Conservation (phyloP, 2,329 filamentous ascomycete genomes). For the Plenodomus lindquistii region DNA sequence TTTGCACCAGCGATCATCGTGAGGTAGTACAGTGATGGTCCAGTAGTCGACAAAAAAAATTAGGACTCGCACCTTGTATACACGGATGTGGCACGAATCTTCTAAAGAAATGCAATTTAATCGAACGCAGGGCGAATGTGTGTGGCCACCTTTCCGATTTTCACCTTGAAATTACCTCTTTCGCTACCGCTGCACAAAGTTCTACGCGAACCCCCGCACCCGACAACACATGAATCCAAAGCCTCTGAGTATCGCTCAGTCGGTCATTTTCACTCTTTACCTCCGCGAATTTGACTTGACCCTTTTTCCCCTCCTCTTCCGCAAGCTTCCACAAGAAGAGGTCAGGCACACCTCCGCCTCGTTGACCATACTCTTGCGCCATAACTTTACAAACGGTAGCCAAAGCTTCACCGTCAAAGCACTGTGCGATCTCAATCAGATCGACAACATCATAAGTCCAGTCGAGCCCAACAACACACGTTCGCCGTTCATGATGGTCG, state of each 20-base stretch:
- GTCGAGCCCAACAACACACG: constrained; percentile 87
- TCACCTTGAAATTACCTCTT: constrained; percentile 50
- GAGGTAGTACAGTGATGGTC: no score
- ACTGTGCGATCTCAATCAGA: constrained; percentile 74
- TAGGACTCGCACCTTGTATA: no score
- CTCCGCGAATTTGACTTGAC: constrained; percentile 72
- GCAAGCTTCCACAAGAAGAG: constrained; percentile 78
- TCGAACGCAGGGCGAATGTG: no score
- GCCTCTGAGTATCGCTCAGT: constrained; percentile 89
- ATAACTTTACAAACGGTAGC: constrained; percentile 89
- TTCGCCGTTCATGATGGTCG: constrained; percentile 69
- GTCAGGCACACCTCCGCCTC: constrained; percentile 89
- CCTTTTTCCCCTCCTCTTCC: constrained; percentile 36
- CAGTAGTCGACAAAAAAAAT: no score
- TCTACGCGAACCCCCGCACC: constrained; percentile 85
- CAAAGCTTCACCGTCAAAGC: constrained; percentile 79
- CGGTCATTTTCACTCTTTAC: constrained; percentile 75
- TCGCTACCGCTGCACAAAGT: constrained; percentile 69
- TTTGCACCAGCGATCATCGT: no score
- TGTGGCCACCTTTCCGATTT: no score
- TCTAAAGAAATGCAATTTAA: no score
- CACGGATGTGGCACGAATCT: no score
- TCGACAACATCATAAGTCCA: constrained; percentile 86
- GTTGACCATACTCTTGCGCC: constrained; percentile 88
- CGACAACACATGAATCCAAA: constrained; percentile 94